Evolutionary conservation across 192 early-diverging fungal genomes (phyloP).

Genomic region (Allomyces macrogynus): DNA sequence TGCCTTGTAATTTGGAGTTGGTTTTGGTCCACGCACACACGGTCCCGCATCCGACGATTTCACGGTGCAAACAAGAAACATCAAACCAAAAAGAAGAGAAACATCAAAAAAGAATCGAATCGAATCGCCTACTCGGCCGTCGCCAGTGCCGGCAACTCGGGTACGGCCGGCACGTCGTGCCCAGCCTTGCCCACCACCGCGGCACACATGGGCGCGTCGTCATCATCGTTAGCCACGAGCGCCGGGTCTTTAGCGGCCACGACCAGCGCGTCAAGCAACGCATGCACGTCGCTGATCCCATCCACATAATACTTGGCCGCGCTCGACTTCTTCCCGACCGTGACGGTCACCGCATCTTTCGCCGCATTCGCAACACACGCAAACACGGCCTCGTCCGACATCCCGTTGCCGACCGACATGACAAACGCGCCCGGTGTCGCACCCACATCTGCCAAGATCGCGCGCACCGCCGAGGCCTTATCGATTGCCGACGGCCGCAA

Average conservation of each 20-base stretch:
- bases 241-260: background rate
- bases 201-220: too few relatives aligned
- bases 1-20: too few relatives aligned
- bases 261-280: conserved; percentile 16
- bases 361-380: conserved; percentile 25
- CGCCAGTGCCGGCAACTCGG: too few relatives aligned
- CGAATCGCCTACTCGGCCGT: background rate
- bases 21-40: too few relatives aligned
- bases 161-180: too few relatives aligned
- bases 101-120: background rate
- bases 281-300: conserved; percentile 31
- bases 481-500: conserved; percentile 80
- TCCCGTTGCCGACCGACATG: conserved; percentile 81
- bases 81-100: too few relatives aligned
- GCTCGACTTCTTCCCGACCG: conserved; percentile 92
- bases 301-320: conserved; percentile 76
- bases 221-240: background rate
- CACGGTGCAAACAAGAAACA: conserved; percentile 1
- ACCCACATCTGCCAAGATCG: conserved; percentile 62
- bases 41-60: too few relatives aligned
- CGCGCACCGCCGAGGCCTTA: conserved; percentile 69
- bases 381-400: conserved; percentile 91
- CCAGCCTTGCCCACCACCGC: too few relatives aligned
- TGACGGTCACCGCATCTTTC: conserved; percentile 51
- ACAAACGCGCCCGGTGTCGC: conserved; percentile 37